Conservation (phyloP, 139 green algal species). For the Pseudopediastrum boryanum region DNA sequence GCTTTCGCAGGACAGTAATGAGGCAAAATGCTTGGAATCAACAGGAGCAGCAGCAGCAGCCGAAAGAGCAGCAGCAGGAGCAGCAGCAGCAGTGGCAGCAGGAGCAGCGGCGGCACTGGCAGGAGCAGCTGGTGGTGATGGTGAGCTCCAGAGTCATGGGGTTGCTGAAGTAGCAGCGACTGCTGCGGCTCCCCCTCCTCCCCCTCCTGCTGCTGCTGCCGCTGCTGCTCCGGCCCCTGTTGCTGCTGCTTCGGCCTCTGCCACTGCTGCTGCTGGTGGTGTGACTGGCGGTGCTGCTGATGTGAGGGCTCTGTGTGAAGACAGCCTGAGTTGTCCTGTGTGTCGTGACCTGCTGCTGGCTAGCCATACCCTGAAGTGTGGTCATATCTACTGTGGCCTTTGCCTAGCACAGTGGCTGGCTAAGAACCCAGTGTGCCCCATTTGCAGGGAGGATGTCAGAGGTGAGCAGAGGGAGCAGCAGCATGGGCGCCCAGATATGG, state of each 20-base stretch:
- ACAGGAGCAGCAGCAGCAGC: conserved; percentile 1
- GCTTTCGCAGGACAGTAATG: too few species aligned
- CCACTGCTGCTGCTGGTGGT: background rate
- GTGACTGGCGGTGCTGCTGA: background rate
- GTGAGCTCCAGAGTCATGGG: too few species aligned
- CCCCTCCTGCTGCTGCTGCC: too few species aligned
- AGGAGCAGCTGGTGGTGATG: background rate
- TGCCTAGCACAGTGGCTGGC: conserved; percentile 21
- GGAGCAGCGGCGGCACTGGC: background rate
- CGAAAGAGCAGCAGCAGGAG: background rate
- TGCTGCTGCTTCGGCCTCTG: background rate
- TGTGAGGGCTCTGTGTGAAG: background rate
- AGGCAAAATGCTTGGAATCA: background rate
- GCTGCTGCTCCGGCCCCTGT: too few species aligned
- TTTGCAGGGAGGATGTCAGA: background rate
- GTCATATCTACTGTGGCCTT: conserved; percentile 14
- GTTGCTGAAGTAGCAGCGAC: too few species aligned
- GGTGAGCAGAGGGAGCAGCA: background rate
- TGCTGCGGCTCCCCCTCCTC: too few species aligned
- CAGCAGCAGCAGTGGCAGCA: background rate
- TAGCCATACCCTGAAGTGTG: conserved; percentile 13
- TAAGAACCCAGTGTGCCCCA: background rate
- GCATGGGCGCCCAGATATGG: too few species aligned
- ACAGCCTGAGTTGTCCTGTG: conserved; percentile 25
- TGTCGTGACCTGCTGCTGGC: conserved; percentile 16